phyloP scores from a whole-genome alignment of 106 monocot genomes.

The Vanilla planifolia region DNA sequence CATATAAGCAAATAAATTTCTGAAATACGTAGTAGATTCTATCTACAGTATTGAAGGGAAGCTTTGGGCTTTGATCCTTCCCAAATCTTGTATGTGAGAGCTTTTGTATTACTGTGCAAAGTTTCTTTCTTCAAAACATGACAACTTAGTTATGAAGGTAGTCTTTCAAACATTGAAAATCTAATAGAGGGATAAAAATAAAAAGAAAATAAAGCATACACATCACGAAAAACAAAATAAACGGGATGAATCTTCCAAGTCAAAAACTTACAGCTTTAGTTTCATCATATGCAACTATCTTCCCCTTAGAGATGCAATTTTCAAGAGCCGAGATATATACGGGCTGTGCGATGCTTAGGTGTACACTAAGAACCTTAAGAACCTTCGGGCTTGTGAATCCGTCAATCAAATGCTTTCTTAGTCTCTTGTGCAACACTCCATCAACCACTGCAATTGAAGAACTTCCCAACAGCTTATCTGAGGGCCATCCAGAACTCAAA shows the following conservation, averaged over 20 bases:
- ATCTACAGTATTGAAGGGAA: no score
- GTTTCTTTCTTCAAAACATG: no score
- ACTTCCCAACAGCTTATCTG: constrained; percentile 19
- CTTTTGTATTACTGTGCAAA: no score
- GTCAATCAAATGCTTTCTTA: constrained; percentile 20
- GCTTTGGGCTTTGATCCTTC: no score
- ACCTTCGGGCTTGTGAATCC: constrained; percentile 24
- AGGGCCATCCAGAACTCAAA: constrained; percentile 29
- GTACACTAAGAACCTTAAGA: constrained; percentile 19
- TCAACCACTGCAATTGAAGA: constrained; percentile 7
- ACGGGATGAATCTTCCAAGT: no score
- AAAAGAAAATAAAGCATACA: neutral
- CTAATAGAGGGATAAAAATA: no score
- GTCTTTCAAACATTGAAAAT: no score
- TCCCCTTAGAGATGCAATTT: constrained; percentile 23
- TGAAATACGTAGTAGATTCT: neutral
- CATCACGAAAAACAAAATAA: no score
- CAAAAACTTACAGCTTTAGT: constrained; percentile 21
- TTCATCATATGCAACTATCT: constrained; percentile 23
- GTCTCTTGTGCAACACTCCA: constrained; percentile 23
- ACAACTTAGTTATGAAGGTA: no score
- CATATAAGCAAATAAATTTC: neutral
- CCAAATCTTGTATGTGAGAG: no score
- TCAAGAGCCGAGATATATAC: constrained; percentile 20
- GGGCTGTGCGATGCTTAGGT: constrained; percentile 23